phyloP scores from a whole-genome alignment of 164 flowering plant genomes.

The Aristolochia californica region DNA sequence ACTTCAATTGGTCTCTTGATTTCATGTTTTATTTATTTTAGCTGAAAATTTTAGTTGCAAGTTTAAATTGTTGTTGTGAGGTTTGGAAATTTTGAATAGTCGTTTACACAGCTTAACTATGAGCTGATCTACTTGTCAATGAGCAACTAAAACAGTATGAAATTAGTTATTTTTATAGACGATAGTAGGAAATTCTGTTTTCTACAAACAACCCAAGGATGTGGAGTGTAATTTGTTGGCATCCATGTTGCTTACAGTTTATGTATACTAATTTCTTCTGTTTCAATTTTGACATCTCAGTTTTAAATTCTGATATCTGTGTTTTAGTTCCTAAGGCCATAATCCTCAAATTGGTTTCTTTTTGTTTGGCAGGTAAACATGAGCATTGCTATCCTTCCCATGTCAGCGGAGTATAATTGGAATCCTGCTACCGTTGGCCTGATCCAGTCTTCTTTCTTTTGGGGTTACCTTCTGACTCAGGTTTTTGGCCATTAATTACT shows the following conservation, averaged over 20 bases:
- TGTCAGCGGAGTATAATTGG: constrained; percentile 87
- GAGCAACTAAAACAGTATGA: too few relatives aligned
- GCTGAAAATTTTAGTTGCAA: background rate
- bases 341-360: background rate
- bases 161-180: too few relatives aligned
- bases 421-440: constrained; percentile 83
- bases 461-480: constrained; percentile 99
- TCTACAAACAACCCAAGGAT: background rate
- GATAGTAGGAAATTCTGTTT: too few relatives aligned
- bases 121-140: too few relatives aligned
- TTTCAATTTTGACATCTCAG: background rate
- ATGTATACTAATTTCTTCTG: background rate
- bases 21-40: background rate
- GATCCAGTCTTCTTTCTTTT: constrained; percentile 94
- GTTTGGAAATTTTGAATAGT: too few relatives aligned
- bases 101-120: too few relatives aligned
- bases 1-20: background rate
- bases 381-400: constrained; percentile 99
- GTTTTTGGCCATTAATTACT: constrained; percentile 17
- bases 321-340: background rate
- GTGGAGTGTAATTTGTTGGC: background rate
- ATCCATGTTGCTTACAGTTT: background rate
- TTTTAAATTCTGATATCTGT: background rate
- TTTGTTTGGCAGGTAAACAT: constrained; percentile 69
- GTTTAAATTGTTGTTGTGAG: too few relatives aligned